A percentile compares a stretch with the other conserved stretches of the same genome.
Conservation (phyloP, 139 green algal genomes). For the Coelastrella sp. region DNA sequence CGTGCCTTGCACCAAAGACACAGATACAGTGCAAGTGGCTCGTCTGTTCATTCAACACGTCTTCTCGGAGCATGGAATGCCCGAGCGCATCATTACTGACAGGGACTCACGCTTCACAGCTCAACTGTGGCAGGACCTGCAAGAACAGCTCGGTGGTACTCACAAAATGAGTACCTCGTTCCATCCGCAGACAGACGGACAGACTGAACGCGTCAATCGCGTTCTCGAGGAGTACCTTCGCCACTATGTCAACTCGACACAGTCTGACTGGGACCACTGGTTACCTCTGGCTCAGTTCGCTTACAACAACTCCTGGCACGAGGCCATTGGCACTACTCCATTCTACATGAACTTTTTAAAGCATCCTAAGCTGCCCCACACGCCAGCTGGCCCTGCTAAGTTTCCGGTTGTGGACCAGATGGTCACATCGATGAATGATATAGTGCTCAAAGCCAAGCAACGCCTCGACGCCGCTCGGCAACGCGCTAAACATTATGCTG, state of each 20-base stretch:
- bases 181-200: too few species aligned
- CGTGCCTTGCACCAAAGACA: slow-evolving; percentile 15
- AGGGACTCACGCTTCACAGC: slow-evolving; percentile 31
- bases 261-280: slow-evolving; percentile 58
- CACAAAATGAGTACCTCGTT: slow-evolving; percentile 8
- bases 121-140: slow-evolving; percentile 18
- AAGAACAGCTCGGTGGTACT: background rate
- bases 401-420: slow-evolving; percentile 6
- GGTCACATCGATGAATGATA: background rate
- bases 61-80: background rate
- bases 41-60: slow-evolving; percentile 25
- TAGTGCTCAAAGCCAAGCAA: background rate
- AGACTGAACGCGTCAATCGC: slow-evolving; percentile 53
- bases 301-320: slow-evolving; percentile 54
- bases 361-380: background rate
- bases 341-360: background rate
- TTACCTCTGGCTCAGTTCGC: slow-evolving; percentile 56
- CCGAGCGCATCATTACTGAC: background rate
- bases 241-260: background rate
- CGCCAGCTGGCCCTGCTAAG: too few species aligned
- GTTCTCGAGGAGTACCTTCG: slow-evolving; percentile 28
- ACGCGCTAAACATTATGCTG: background rate
- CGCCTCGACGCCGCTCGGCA: background rate
- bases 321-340: background rate
- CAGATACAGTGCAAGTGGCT: slow-evolving; percentile 45